phyloP scores from a whole-genome alignment of 441 rosid species.

The Francoa sonchifolia region DNA sequence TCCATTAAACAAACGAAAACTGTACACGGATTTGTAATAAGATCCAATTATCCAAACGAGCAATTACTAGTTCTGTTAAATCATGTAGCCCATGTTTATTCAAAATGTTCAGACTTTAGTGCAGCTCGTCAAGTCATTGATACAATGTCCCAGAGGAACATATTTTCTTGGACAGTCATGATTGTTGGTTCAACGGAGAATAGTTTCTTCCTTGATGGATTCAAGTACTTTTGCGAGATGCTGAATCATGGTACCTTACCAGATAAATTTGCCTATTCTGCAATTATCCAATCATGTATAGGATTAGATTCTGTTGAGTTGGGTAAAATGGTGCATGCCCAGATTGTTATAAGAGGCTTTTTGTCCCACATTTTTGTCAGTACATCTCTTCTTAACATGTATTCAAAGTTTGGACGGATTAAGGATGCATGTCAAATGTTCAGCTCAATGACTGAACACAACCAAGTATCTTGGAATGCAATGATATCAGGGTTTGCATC shows the following conservation, averaged over 20 bases:
- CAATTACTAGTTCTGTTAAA: constrained; percentile 20
- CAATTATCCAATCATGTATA: constrained; percentile 23
- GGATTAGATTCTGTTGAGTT: constrained; percentile 21
- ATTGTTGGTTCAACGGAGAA: constrained; percentile 22
- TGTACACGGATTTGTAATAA: constrained; percentile 21
- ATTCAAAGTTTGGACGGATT: constrained; percentile 26
- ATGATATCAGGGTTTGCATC: constrained; percentile 31
- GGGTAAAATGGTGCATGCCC: constrained; percentile 28
- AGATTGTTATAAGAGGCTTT: constrained; percentile 24
- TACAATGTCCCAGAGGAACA: constrained; percentile 25
- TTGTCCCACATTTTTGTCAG: constrained; percentile 16
- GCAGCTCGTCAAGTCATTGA: constrained; percentile 24
- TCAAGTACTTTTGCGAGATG: constrained; percentile 18
- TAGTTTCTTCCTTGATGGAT: constrained; percentile 17
- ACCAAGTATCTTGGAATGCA: constrained; percentile 33
- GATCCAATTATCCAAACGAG: constrained; percentile 6
- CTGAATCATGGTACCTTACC: constrained; percentile 12
- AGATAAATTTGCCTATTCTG: constrained; percentile 28
- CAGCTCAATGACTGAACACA: constrained; percentile 16
- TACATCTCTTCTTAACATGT: constrained; percentile 36
- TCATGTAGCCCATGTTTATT: constrained; percentile 18
- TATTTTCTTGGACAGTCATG: constrained; percentile 32
- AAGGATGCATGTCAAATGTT: constrained; percentile 25
- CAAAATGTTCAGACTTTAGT: constrained; percentile 22
- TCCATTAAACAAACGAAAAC: constrained; percentile 16